A percentile compares a stretch with the other conserved stretches of the same genome.
Evolutionary conservation across 1,284 basidiomycete genomes (phyloP).

Genomic region (Ustilago bromivora): DNA sequence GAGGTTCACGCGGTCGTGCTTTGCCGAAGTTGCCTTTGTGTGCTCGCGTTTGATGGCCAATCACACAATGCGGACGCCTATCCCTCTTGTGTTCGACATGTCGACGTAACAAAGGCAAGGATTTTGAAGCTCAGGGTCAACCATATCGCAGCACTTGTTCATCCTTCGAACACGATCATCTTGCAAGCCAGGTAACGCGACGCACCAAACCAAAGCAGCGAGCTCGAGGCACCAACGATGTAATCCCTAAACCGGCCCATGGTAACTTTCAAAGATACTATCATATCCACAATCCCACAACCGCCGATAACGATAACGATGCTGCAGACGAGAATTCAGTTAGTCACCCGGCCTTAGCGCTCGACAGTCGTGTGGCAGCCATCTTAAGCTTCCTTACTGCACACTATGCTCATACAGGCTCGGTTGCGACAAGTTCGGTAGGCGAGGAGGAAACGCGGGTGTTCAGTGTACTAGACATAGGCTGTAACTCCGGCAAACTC

Average conservation of each 20-base stretch:
- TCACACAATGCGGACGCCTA: neutral
- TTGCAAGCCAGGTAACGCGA: neutral
- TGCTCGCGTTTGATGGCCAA: slow-evolving; percentile 1
- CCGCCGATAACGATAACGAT: neutral
- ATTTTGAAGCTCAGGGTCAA: neutral
- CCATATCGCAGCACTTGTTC: neutral
- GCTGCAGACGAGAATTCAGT: neutral
- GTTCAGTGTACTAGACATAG: slow-evolving; percentile 30
- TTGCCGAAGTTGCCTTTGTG: neutral
- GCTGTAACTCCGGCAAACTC: slow-evolving; percentile 45
- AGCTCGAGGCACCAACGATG: neutral
- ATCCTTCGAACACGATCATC: neutral
- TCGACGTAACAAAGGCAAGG: neutral
- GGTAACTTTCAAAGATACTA: slow-evolving; percentile 54
- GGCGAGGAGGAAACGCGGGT: neutral
- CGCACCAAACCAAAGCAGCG: neutral
- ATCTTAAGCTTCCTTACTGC: slow-evolving; percentile 20
- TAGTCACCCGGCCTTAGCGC: slow-evolving; percentile 24
- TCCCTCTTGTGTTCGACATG: neutral
- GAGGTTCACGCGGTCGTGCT: neutral
- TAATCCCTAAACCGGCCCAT: slow-evolving; percentile 16
- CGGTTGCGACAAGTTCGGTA: neutral
- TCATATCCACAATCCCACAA: slow-evolving; percentile 46
- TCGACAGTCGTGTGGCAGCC: slow-evolving; percentile 29
- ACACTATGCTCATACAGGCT: neutral